Base-by-base conservation (phyloP, 2,329 filamentous ascomycete genomes). In the Fusarium chuoi region DNA sequence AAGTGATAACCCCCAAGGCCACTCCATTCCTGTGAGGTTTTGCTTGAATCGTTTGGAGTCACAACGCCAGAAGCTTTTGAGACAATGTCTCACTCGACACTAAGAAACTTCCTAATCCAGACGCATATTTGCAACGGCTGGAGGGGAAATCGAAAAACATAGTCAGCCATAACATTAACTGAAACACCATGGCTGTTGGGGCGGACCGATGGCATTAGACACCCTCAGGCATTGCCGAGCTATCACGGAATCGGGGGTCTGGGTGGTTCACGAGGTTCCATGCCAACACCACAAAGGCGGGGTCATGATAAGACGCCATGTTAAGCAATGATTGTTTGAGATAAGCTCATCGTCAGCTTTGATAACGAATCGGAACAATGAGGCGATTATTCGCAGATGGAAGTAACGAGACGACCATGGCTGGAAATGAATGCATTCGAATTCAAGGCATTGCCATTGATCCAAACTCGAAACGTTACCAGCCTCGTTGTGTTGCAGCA, bases 271-370 rank as follows among this genome's bases (percentile, higher is more conserved):
- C 54, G 41, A 54, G 56, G 69, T 62, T 28, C 51, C 20, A 28
- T 62, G 56, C 51, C 71, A 49, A 72, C 71, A 62, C 38, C 55
- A 58, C n/a, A 17, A 57, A 65, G 46, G 71, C 51, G 71, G 71
- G 71, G 71, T 73, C 26, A 35, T 51, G 71, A 74, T 74, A 74
- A 74, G 71, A 59, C 55, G 44, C 52, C 51, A 65, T 58, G 39
- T 38, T 62, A 39, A 52, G 55, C 59, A 61, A 72, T 65, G 36
- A 26, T 44, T 30, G 42, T 46, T 59, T 28, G n/a, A 46, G 30
- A 62, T 60, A 51, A 44, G 54, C 51, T 71, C 68, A 63, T 49
- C 30, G 13, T 41, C 35, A 45, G 26, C 39, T 51, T 35, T 28
- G 52, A 61, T 61, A 55, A 41, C 49, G 35, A 52, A 33, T 45